phyloP scores from a whole-genome alignment of 257 asterid genomes.

The Coffea eugenioides region DNA sequence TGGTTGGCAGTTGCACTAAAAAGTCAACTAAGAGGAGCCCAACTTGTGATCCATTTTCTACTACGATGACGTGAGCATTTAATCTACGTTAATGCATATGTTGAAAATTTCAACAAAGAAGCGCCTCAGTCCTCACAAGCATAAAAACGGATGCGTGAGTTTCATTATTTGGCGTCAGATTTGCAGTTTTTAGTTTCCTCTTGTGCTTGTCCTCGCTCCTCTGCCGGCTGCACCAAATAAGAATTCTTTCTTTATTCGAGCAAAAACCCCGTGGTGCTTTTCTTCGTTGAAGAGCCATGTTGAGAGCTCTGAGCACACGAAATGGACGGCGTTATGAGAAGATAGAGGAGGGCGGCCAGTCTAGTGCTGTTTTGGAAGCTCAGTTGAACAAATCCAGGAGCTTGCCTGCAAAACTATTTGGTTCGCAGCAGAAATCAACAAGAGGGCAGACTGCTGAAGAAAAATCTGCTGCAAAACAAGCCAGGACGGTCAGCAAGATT shows the following conservation, averaged over 20 bases:
- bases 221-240: not conserved
- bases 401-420: slow-evolving; percentile 36
- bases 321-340: slow-evolving; percentile 45
- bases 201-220: not conserved
- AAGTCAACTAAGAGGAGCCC: slow-evolving; percentile 15
- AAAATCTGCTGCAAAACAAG: slow-evolving; percentile 24
- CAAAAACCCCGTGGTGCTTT: no score
- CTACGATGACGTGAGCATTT: not conserved
- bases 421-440: slow-evolving; percentile 11
- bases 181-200: not conserved
- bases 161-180: not conserved
- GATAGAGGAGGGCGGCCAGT: slow-evolving; percentile 18
- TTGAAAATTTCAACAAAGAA: not conserved
- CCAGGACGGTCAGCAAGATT: slow-evolving; percentile 41
- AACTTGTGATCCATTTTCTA: not conserved
- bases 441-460: not conserved
- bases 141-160: not conserved
- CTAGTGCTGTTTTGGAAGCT: slow-evolving; percentile 17
- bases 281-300: slow-evolving; percentile 28
- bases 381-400: slow-evolving; percentile 46
- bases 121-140: not conserved
- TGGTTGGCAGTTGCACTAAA: not conserved
- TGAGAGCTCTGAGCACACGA: slow-evolving; percentile 61
- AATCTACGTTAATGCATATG: not conserved
- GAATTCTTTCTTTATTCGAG: not conserved